Evolutionary conservation across 768 basidiomycete genomes (phyloP), one percentile per base, ranked within the genome.

Genomic region (Boletus sp.): DNA sequence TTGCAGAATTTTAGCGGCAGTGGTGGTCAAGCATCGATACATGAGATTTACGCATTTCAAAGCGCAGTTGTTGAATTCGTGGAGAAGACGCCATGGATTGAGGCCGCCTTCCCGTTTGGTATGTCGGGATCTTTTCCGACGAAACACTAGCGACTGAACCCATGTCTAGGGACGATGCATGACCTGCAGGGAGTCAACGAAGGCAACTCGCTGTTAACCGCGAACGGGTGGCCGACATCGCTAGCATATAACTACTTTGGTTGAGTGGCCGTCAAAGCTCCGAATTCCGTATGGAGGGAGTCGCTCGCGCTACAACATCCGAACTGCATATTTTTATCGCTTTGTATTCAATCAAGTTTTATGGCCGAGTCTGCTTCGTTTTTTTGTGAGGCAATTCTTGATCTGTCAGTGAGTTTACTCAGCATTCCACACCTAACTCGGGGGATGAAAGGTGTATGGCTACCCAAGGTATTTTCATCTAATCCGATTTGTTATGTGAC

Each of bases 81-180:
- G 70, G 75, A 87, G 40, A 57, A 51, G 19, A 74, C 77, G 2
- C 10, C 52, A 9, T 72, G 64, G 57, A 65, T 81, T 27, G 49
- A 60, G 21, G 69, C 65, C 2, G 79, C 82, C 63, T 81, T 81
- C 62, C 77, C 77, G 23, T 92, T 90, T 60, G 88, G 90, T 87
- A 58, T 46, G 82, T 72, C 7, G 11, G 23, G 23, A n/a, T 47
- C 4, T 33, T 30, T 25, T 35, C 6, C 7, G 19, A 39, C 19
- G 34, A 47, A 9, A 9, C 7, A 13, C 11, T 35, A 8, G 35
- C n/a, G 13, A 37, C 43, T 37, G 1, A 34, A 50, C 15, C 5
- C 23, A 17, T 39, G 2, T 7, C 29, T 37, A 84, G 86, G 83
- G 61, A 70, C 75, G 34, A 82, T 88, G 79, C 63, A 74, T 37